Percentiles rank a stretch among this genome's conserved stretches.
These are phyloP conservation scores for Paecilomyces fulvus DNA, from an alignment of 2,329 filamentous ascomycete genomes.

Conservation along the genomic window DNA sequence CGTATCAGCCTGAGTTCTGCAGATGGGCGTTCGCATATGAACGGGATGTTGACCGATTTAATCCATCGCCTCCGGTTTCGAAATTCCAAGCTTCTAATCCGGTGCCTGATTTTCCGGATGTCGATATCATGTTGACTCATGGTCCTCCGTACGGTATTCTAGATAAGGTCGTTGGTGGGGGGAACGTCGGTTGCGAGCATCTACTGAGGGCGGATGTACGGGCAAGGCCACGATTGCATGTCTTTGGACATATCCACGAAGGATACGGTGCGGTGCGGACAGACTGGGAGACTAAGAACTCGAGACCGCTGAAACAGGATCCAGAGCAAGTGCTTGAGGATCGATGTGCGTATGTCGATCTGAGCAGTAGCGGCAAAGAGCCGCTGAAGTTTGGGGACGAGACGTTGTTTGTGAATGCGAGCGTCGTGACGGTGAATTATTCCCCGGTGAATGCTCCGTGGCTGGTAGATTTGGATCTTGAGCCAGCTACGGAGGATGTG, in stretches of 20 bases:
- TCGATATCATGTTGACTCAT: slow-evolving; percentile 55
- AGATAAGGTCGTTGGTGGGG: slow-evolving; percentile 31
- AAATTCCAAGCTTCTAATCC: slow-evolving; percentile 24
- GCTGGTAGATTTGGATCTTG: slow-evolving; percentile 47
- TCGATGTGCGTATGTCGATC: slow-evolving; percentile 25
- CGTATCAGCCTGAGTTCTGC: slow-evolving; percentile 49
- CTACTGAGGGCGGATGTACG: slow-evolving; percentile 44
- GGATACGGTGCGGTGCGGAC: slow-evolving; percentile 40
- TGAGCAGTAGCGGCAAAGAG: slow-evolving; percentile 17
- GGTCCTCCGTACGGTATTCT: slow-evolving; percentile 47
- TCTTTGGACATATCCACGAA: slow-evolving; percentile 57
- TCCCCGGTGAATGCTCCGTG: slow-evolving; percentile 45
- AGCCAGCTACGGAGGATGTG: not conserved
- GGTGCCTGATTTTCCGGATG: slow-evolving; percentile 34
- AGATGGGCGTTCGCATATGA: slow-evolving; percentile 49
- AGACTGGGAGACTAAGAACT: slow-evolving; percentile 12
- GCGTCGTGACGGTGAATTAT: slow-evolving; percentile 46
- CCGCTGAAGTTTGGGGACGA: slow-evolving; percentile 39
- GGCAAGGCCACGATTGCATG: slow-evolving; percentile 47
- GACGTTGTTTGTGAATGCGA: slow-evolving; percentile 51
- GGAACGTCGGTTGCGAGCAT: slow-evolving; percentile 46
- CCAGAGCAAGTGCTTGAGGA: slow-evolving; percentile 21
- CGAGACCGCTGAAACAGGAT: slow-evolving; percentile 15
- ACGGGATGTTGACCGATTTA: slow-evolving; percentile 45
- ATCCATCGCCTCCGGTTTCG: slow-evolving; percentile 23